Evolutionary conservation across 306 rosid genomes (phyloP), one percentile per base, ranked within the genome.

Genomic region (Geum urbanum): DNA sequence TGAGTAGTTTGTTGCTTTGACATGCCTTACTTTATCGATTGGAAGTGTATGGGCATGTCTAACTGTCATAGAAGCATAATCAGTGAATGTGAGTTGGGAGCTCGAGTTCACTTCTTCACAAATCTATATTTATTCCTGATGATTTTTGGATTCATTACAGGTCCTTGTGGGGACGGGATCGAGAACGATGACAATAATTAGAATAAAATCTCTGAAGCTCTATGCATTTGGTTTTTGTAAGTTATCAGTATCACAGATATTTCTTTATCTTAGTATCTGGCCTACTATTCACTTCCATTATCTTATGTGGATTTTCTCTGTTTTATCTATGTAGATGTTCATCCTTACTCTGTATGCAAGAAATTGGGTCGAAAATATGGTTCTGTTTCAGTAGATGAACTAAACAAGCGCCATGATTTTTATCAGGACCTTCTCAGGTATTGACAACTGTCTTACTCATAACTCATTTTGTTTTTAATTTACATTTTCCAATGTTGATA

Each of bases 161-260:
- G 81, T 95, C 58, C 92, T 95, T 65, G 97, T 95, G 79, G 99
- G 96, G 78, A 89, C 92, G 58, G 99, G 97, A 57, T 89, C 92
- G 53, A 80, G 84, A 84, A 91, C 83, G 69, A 87, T 91, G 96
- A 91, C 80, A 67, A 76, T 95, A 65, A 83, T 91, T 66, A 89
- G 80, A 83, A 83, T 94, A 73, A 94, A 94, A 84, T 84, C 97
- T 22, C 75, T 94, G 74, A 87, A 87, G 75, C 53, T 94, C 83
- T 94, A 94, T 80, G 99, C 99, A 3, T 94, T 91, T 82, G 99
- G 99, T 68, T 91, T 94, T 70, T 91, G 99, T 94, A 87, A 91
- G 99, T 83, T 72, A 60, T 72, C 19, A 46, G 59, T 73, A n/a
- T 69, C 75, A 41, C 48, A 66, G 48, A 20, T 15, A 11, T 52